A percentile compares a stretch with the other conserved stretches of the same genome.
phyloP scores from a whole-genome alignment of 306 rosid genomes.

The Biancaea sappan region DNA sequence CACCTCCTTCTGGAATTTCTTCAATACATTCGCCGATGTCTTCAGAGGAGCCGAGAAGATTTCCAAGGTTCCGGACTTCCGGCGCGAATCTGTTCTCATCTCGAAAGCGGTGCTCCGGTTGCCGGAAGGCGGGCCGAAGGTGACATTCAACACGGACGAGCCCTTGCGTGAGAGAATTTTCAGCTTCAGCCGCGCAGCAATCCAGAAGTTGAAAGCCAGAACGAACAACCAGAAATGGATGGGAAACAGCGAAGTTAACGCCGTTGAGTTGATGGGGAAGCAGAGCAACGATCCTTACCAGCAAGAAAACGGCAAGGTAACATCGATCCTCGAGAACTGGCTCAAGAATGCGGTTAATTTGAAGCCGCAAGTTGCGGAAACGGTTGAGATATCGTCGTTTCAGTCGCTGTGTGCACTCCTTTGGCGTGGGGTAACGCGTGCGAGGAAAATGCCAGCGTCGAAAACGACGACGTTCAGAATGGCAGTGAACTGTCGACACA shows the following conservation, averaged over 20 bases:
- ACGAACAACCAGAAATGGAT: constrained; percentile 31
- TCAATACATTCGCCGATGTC: constrained; percentile 71
- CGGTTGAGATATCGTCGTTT: constrained; percentile 70
- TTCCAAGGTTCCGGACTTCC: constrained; percentile 57
- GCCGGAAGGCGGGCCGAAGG: constrained; percentile 62
- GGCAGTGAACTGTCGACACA: constrained; percentile 78
- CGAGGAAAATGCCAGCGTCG: constrained; percentile 54
- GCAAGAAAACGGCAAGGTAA: constrained; percentile 31
- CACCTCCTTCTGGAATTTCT: constrained; percentile 86
- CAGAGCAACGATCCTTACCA: constrained; percentile 45
- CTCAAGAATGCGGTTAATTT: background rate
- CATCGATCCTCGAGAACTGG: background rate
- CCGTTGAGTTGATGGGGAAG: constrained; percentile 56
- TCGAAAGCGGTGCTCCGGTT: constrained; percentile 51
- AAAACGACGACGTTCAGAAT: constrained; percentile 73
- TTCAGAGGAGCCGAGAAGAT: constrained; percentile 36
- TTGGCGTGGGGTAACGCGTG: constrained; percentile 76
- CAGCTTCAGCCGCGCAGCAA: constrained; percentile 60
- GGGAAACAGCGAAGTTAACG: background rate
- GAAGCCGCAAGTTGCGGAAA: background rate
- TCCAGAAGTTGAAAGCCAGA: constrained; percentile 55
- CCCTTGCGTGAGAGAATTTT: constrained; percentile 67
- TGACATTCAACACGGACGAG: constrained; percentile 49
- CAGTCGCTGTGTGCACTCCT: constrained; percentile 68
- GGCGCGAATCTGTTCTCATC: constrained; percentile 53